Percentiles rank a stretch among this genome's conserved stretches.
Evolutionary conservation across 345 rosid genomes (phyloP).

Genomic region (Murraya paniculata): DNA sequence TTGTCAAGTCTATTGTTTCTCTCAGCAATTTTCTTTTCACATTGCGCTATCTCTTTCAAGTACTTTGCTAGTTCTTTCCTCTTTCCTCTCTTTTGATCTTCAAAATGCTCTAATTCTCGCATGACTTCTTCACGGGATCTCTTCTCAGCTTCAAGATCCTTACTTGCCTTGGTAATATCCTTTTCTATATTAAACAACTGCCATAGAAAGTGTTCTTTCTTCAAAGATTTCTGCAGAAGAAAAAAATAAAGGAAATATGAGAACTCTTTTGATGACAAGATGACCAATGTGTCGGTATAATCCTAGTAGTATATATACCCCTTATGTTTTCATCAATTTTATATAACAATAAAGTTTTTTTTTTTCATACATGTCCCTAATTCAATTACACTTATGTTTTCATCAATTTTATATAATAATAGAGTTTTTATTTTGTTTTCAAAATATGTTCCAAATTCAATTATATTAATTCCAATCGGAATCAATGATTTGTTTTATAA

Average conservation of each 20-base stretch:
- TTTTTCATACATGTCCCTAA: no score
- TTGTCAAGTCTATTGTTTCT: conserved; percentile 61
- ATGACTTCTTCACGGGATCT: conserved; percentile 55
- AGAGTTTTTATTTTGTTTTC: no score
- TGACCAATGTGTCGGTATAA: background rate
- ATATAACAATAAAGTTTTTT: no score
- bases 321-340: no score
- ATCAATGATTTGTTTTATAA: no score
- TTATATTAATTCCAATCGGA: no score
- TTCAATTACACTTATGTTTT: no score
- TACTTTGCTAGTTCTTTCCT: conserved; percentile 77
- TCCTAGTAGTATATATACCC: background rate
- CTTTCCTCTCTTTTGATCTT: conserved; percentile 56
- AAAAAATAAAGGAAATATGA: background rate
- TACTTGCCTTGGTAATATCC: conserved; percentile 55
- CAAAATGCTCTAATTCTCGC: conserved; percentile 61
- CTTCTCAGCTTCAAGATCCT: conserved; percentile 70
- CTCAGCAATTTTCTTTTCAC: conserved; percentile 82
- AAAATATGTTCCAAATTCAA: no score
- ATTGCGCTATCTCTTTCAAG: conserved; percentile 70
- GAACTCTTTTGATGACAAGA: background rate
- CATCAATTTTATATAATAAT: no score
- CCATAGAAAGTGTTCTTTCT: conserved; percentile 83
- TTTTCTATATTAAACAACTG: conserved; percentile 74
- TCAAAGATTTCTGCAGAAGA: conserved; percentile 74